Evolutionary conservation across 2,329 filamentous ascomycete genomes (phyloP), one percentile per base, ranked within the genome.

Genomic region (Westerdykella ornata): DNA sequence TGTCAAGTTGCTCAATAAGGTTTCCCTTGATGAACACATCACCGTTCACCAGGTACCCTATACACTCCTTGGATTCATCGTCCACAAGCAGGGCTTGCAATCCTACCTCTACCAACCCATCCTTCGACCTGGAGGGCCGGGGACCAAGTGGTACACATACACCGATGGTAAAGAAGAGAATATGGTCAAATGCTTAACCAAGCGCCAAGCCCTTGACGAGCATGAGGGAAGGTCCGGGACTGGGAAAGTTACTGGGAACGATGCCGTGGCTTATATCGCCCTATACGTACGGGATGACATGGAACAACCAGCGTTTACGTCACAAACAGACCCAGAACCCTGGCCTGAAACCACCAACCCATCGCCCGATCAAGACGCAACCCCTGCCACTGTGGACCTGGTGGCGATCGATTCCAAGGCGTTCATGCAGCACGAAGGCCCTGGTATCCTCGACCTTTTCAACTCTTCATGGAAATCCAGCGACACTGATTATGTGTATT

Each of bases 31-130:
- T 39, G 77, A 82, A 40, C 61, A 70, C 9, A 56, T 81, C 18
- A 68, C 68, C 33, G 59, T 80, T n/a, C 54, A 67, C 18, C 66
- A 56, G 7, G 65, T 63, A 11, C 56, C 66, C 9, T 82, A 81
- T 52, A 73, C 72, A 1, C 68, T 82, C 0, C 81, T 78, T 47
- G 77, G 77, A 3, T 76, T 81, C 47, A 65, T 81, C 22, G 75
- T 78, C 2, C 79, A 82, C 52, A 73, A 73, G 45, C 78, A 77
- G 18, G 71, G 72, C 33, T 71, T 80, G 13, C 74, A 74, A 15
- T 81, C 77, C 4, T 73, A 73, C 36, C 70, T 74, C 29, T 82
- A 80, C 62, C 76, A 78, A 49, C 72, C 75, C n/a, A 73, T 80
- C 26, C 59, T 82, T 36, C 71, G 78, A 20, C 79, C 79, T 1